phyloP scores from a whole-genome alignment of 176 grass and related monocot species.

The Aegilops umbellulata region DNA sequence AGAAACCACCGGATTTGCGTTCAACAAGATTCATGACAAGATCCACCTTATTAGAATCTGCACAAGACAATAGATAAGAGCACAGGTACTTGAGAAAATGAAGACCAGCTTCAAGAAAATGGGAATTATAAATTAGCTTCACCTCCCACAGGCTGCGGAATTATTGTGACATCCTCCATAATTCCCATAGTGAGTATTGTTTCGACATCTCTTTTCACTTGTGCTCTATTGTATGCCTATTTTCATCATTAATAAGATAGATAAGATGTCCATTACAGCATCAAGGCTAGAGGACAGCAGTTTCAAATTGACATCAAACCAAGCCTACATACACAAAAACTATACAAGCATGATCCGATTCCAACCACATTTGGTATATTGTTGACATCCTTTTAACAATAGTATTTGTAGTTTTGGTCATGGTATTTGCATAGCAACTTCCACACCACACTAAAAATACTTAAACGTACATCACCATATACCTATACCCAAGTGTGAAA shows the following conservation, averaged over 20 bases:
- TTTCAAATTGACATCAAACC: background rate
- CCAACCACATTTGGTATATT: background rate
- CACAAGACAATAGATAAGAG: slow-evolving; percentile 36
- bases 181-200: slow-evolving; percentile 99
- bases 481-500: background rate
- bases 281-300: background rate
- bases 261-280: slow-evolving; percentile 9
- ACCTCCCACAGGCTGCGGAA: slow-evolving; percentile 91
- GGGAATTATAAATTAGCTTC: slow-evolving; percentile 29
- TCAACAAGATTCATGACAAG: slow-evolving; percentile 99
- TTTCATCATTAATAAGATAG: slow-evolving; percentile 29
- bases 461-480: background rate
- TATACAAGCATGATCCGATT: background rate
- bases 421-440: slow-evolving; percentile 16
- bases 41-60: slow-evolving; percentile 95
- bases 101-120: slow-evolving; percentile 11
- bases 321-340: background rate
- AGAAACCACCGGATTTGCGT: slow-evolving; percentile 95
- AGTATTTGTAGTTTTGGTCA: background rate
- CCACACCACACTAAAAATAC: background rate
- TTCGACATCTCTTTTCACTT: slow-evolving; percentile 96
- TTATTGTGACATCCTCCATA: slow-evolving; percentile 96
- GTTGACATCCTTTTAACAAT: background rate
- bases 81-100: background rate
- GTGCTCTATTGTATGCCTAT: slow-evolving; percentile 85